A percentile compares a stretch with the other conserved stretches of the same genome.
Conservation (phyloP, 345 rosid species). For the Moricandia moricandioides region DNA sequence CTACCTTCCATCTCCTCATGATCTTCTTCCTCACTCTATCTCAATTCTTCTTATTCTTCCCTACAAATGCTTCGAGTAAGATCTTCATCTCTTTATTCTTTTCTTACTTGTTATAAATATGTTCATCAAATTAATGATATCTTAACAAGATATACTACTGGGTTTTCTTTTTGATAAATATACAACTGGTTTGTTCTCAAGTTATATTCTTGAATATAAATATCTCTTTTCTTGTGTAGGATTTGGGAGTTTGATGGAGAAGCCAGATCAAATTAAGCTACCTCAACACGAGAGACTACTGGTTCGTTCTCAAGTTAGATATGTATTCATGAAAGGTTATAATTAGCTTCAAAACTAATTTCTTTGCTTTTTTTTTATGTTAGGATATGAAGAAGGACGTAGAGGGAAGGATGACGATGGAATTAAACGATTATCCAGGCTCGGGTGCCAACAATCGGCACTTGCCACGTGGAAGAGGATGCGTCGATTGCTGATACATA, state of each 20-base stretch:
- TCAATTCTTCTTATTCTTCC: slow-evolving; percentile 29
- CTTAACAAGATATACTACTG: neutral
- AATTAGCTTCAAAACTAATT: neutral
- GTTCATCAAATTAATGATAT: neutral
- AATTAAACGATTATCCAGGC: slow-evolving; percentile 67
- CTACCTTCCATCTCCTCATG: slow-evolving; percentile 36
- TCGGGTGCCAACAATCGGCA: slow-evolving; percentile 78
- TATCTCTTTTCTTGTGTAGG: slow-evolving; percentile 34
- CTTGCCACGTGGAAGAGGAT: slow-evolving; percentile 54
- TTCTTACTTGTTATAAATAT: neutral
- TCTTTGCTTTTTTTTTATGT: neutral
- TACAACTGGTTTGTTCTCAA: neutral
- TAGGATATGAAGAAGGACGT: slow-evolving; percentile 20
- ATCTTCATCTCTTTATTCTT: neutral
- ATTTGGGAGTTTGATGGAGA: slow-evolving; percentile 41
- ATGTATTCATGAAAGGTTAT: neutral
- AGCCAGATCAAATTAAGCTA: neutral
- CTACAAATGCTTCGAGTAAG: slow-evolving; percentile 29
- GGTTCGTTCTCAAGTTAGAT: slow-evolving; percentile 18
- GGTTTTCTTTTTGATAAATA: too few species aligned
- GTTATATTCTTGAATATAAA: neutral
- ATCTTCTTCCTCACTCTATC: slow-evolving; percentile 39
- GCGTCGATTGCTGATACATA: slow-evolving; percentile 37
- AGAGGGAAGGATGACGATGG: slow-evolving; percentile 38
- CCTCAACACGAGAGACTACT: slow-evolving; percentile 8